phyloP scores from a whole-genome alignment of 345 rosid genomes.

The Sisymbrium irio region DNA sequence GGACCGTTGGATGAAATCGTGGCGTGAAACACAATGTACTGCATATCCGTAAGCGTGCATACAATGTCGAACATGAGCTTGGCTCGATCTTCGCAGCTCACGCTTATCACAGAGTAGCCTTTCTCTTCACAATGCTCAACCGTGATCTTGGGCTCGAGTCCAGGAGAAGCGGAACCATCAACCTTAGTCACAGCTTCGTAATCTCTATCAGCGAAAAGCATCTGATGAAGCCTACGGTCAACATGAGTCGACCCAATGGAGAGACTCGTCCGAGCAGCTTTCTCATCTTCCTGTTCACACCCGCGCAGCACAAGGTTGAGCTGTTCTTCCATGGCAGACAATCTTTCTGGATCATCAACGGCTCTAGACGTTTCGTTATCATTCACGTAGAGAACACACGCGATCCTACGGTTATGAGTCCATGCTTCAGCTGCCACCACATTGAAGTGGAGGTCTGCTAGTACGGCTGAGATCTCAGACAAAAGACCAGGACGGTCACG shows the following conservation, averaged over 20 bases:
- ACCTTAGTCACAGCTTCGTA: constrained; percentile 55
- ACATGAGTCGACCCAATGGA: constrained; percentile 85
- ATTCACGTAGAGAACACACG: constrained; percentile 78
- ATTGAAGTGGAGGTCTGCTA: constrained; percentile 70
- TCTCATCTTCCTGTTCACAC: constrained; percentile 59
- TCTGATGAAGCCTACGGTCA: constrained; percentile 88
- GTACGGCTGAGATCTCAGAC: constrained; percentile 79
- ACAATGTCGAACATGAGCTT: constrained; percentile 91
- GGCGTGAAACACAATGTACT: constrained; percentile 93
- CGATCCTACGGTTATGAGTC: constrained; percentile 86
- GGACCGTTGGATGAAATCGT: constrained; percentile 71
- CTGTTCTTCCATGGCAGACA: constrained; percentile 72
- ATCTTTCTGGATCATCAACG: constrained; percentile 58
- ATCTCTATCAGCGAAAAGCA: constrained; percentile 92
- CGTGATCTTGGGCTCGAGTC: constrained; percentile 51
- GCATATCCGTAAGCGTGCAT: constrained; percentile 96
- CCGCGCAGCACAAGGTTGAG: constrained; percentile 71
- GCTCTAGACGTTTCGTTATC: constrained; percentile 55
- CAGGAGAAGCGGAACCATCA: constrained; percentile 40
- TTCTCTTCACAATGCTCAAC: constrained; percentile 74
- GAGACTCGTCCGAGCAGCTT: constrained; percentile 61
- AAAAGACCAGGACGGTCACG: constrained; percentile 87
- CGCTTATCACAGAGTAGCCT: constrained; percentile 77
- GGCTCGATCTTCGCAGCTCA: constrained; percentile 76
- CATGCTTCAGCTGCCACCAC: constrained; percentile 90